phyloP scores from a whole-genome alignment of 345 rosid species.

The Salix exigua region DNA sequence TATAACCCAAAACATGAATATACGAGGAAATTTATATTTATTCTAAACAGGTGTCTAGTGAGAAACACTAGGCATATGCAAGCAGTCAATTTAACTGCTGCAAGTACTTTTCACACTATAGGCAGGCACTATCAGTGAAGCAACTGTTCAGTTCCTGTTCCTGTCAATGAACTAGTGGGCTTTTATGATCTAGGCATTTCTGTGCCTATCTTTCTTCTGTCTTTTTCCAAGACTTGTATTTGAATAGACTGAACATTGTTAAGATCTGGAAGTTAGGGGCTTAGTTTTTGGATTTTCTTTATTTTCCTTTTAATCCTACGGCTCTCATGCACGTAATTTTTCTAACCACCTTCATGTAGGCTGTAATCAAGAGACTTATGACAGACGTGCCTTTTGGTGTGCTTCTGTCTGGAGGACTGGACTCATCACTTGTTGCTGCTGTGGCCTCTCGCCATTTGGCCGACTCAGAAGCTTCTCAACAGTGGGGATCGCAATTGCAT shows the following conservation, averaged over 20 bases:
- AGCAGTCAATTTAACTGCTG: not conserved
- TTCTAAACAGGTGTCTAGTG: not conserved
- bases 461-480: constrained; percentile 62
- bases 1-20: not conserved
- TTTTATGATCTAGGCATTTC: not conserved
- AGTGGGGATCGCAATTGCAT: constrained; percentile 79
- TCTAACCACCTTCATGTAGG: constrained; percentile 34
- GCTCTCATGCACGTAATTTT: not conserved
- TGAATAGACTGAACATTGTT: not conserved
- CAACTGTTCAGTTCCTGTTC: not conserved
- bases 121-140: not conserved
- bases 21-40: not conserved
- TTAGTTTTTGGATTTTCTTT: too few species aligned
- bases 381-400: constrained; percentile 92
- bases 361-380: constrained; percentile 78
- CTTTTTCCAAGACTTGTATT: too few species aligned
- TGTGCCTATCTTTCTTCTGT: not conserved
- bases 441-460: constrained; percentile 64
- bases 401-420: constrained; percentile 82
- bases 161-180: not conserved
- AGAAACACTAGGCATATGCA: not conserved
- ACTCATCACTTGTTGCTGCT: constrained; percentile 83
- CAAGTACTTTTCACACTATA: not conserved
- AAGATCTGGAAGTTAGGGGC: not conserved
- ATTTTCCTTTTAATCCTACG: not conserved